Conservation (phyloP, 2,329 filamentous ascomycete genomes). For the Coniochaeta hoffmannii region DNA sequence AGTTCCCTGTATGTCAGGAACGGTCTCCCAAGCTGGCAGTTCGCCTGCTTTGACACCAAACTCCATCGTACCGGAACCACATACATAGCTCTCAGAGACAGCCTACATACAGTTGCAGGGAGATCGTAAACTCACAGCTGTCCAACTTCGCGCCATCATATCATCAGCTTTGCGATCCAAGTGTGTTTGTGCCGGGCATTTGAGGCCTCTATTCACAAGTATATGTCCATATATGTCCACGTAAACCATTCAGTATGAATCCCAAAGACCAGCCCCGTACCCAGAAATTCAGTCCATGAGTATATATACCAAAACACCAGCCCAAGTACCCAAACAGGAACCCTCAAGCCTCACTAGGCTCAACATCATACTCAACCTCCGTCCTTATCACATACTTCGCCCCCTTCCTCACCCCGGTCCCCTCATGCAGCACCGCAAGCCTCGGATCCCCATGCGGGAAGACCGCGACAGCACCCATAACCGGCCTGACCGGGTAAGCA, state of each 20-base stretch:
- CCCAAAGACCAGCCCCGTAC: background rate
- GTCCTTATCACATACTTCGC: constrained; percentile 64
- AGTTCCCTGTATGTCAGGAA: too few relatives aligned
- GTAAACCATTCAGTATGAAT: background rate
- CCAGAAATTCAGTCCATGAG: background rate
- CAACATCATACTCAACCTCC: constrained; percentile 64
- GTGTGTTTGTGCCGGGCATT: too few relatives aligned
- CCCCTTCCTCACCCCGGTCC: constrained; percentile 60
- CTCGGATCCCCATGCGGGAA: constrained; percentile 64
- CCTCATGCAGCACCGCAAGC: constrained; percentile 60
- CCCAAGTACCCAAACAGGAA: background rate
- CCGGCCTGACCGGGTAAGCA: constrained; percentile 59
- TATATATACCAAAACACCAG: background rate
- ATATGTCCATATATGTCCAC: too few relatives aligned
- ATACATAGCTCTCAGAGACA: too few relatives aligned
- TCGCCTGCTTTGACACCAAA: too few relatives aligned
- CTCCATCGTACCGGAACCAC: too few relatives aligned
- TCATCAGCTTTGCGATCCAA: too few relatives aligned
- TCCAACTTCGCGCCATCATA: too few relatives aligned
- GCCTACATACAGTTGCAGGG: too few relatives aligned
- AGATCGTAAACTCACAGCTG: too few relatives aligned
- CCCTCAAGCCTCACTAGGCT: constrained; percentile 13
- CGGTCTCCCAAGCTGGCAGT: too few relatives aligned
- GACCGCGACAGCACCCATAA: constrained; percentile 61
- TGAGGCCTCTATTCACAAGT: too few relatives aligned